phyloP scores from a whole-genome alignment of 495 filamentous ascomycete genomes.

The Penicillium coffeae region DNA sequence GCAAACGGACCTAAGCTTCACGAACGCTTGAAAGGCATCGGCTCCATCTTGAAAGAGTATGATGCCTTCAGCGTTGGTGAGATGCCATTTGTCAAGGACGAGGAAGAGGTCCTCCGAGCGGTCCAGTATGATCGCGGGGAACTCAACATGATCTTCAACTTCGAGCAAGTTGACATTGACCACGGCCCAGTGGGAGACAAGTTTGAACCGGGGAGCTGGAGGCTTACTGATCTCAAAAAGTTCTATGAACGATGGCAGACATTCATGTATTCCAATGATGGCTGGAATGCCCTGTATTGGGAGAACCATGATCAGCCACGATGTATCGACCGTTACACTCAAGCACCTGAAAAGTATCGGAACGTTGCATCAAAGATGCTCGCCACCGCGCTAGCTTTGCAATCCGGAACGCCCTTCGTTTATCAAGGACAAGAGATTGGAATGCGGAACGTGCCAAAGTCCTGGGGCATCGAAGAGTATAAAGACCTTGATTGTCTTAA shows the following conservation, averaged over 20 bases:
- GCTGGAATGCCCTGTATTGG: slow-evolving; percentile 68
- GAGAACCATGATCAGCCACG: slow-evolving; percentile 74
- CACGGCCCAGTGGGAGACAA: slow-evolving; percentile 45
- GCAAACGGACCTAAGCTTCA: slow-evolving; percentile 64
- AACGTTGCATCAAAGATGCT: slow-evolving; percentile 57
- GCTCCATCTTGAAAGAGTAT: slow-evolving; percentile 63
- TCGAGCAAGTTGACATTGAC: slow-evolving; percentile 61
- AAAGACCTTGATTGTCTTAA: slow-evolving; percentile 68
- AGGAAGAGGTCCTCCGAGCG: slow-evolving; percentile 56
- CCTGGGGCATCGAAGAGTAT: slow-evolving; percentile 65
- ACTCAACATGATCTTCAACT: slow-evolving; percentile 75
- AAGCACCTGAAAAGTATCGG: slow-evolving; percentile 44
- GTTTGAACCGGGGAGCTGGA: slow-evolving; percentile 49
- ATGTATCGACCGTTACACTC: slow-evolving; percentile 57
- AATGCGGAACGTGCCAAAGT: slow-evolving; percentile 63
- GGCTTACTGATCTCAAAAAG: slow-evolving; percentile 53
- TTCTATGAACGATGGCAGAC: slow-evolving; percentile 62
- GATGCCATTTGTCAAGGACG: slow-evolving; percentile 57
- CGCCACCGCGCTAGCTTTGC: slow-evolving; percentile 52
- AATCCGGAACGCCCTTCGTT: slow-evolving; percentile 67
- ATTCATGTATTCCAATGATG: slow-evolving; percentile 64
- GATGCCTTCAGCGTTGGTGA: slow-evolving; percentile 70
- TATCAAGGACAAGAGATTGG: slow-evolving; percentile 78
- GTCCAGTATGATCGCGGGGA: slow-evolving; percentile 56
- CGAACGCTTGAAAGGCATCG: slow-evolving; percentile 60